Evolutionary conservation across 2,329 filamentous ascomycete genomes (phyloP), one percentile per base, ranked within the genome.

Genomic region (Nothophoma quercina): DNA sequence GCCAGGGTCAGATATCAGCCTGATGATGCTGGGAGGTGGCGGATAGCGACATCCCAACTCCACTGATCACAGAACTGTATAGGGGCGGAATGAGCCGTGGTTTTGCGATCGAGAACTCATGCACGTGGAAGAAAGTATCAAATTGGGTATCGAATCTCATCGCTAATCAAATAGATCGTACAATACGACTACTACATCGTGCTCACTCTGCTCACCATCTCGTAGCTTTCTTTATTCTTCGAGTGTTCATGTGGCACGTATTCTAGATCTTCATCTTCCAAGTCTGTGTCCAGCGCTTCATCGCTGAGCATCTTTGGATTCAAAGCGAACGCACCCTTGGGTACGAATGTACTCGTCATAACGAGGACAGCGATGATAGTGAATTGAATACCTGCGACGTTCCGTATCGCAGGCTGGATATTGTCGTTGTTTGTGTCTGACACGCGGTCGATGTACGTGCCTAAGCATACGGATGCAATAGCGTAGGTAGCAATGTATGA

Each of bases 401-500:
- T 78, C 4, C 71, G 59, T 8, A 83, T 69, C 1, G 77, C 79
- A 1, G 54, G 49, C 28, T 74, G 72, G 15, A 80, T 76, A 36
- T 77, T 66, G 7, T 71, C 71, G 18, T 68, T 62, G 36, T 69
- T 58, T 1, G 61, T 63, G 21, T 70, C 73, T 23, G 73, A 79
- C 9, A 80, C 67, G 2, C 65, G 62, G 50, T 81, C 79, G 45
- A 80, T 73, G 56, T 81, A 81, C 12, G 69, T 68, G 2, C 79
- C 80, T 2, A 83, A 72, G 2, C 78, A 61, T 0, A 79, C 77
- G 6, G 74, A 76, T 16, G 73, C 65, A 38, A 81, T 75, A 26
- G 78, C 78, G 59, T 79, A 81, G 19, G 75, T 72, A 30, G 80
- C 72, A 30, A 82, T 79, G 58, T 82, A 81, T 7, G 77, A 77